Evolutionary conservation across 1,139 yeast species (phyloP), one percentile per base, ranked within the genome.

Genomic region (Candida sp.): DNA sequence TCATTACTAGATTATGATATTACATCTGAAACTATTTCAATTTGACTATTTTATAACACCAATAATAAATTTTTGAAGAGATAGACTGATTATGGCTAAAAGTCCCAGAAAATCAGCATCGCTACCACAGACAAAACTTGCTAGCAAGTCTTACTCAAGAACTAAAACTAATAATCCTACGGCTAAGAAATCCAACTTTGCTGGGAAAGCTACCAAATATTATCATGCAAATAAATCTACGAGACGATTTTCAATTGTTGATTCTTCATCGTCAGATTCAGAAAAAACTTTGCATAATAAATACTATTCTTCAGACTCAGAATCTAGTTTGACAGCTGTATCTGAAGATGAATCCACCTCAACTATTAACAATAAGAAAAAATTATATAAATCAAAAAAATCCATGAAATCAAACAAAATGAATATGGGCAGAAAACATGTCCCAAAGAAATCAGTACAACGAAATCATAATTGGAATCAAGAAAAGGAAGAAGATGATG

Each of bases 221-320:
- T 37, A 21, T 29, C 32, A 22, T 25, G 19, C 29, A 5, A 7
- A 35, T 23, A 35, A 35, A 11, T 12, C 35, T 9, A 43, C 41
- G 42, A 48, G 80, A 41, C 55, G 77, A 43, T 74, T 77, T 50
- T 75, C 81, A 53, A 63, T 78, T 22, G 72, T 66, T 2, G 68
- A 64, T 36, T 58, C 68, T 4, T 63, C 68, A n/a, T 63, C 62
- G 5, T 57, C 64, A 5, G 67, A 56, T 44, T 53, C 55, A 34
- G 60, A 48, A 43, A 55, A 33, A 45, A 51, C 43, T 4, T 40
- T 36, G 21, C 29, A 27, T 21, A 38, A 39, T 22, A 29, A 23
- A 21, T 9, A 25, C 23, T 39, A 42, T 23, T 38, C 46, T 8
- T 54, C 61, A 5, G 61, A 56, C 32, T 60, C 67, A 3, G 70